Evolutionary conservation across 805 yeast genomes (phyloP).

Genomic region (Candida verbasci): DNA sequence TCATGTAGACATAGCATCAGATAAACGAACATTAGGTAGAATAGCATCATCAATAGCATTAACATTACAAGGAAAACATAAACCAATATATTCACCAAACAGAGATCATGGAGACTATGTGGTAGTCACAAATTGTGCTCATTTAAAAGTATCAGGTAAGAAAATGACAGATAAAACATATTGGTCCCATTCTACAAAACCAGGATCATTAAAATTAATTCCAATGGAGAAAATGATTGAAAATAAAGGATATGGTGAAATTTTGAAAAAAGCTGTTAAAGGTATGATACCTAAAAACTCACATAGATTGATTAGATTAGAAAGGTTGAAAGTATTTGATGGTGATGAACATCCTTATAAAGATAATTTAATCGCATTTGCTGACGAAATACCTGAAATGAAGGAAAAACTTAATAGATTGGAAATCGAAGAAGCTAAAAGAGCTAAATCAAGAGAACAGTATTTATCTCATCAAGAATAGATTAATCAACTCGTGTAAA

Average conservation of each 20-base stretch:
- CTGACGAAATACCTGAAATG: slow-evolving; percentile 64
- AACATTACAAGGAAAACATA: slow-evolving; percentile 93
- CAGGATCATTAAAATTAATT: slow-evolving; percentile 80
- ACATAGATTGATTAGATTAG: slow-evolving; percentile 72
- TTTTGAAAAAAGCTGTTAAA: slow-evolving; percentile 80
- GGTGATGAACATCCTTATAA: slow-evolving; percentile 86
- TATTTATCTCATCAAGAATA: slow-evolving; percentile 17
- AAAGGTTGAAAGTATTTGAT: slow-evolving; percentile 80
- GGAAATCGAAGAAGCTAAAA: slow-evolving; percentile 27
- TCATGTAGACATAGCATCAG: slow-evolving; percentile 85
- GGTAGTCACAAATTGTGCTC: slow-evolving; percentile 89
- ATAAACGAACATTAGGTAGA: slow-evolving; percentile 84
- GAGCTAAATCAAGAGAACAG: slow-evolving; percentile 31
- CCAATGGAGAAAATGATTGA: slow-evolving; percentile 74
- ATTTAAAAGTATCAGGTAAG: slow-evolving; percentile 77
- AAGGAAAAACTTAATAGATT: slow-evolving; percentile 38
- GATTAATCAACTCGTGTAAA: neutral
- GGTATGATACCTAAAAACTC: slow-evolving; percentile 96
- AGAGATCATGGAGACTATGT: slow-evolving; percentile 95
- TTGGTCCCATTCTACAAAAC: slow-evolving; percentile 85
- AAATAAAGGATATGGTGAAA: slow-evolving; percentile 85
- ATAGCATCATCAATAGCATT: slow-evolving; percentile 85
- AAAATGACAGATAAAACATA: slow-evolving; percentile 77
- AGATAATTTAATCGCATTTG: slow-evolving; percentile 78
- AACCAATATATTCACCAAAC: slow-evolving; percentile 72